Conservation (phyloP, 768 basidiomycete genomes). For the Kwoniella botswanensis region DNA sequence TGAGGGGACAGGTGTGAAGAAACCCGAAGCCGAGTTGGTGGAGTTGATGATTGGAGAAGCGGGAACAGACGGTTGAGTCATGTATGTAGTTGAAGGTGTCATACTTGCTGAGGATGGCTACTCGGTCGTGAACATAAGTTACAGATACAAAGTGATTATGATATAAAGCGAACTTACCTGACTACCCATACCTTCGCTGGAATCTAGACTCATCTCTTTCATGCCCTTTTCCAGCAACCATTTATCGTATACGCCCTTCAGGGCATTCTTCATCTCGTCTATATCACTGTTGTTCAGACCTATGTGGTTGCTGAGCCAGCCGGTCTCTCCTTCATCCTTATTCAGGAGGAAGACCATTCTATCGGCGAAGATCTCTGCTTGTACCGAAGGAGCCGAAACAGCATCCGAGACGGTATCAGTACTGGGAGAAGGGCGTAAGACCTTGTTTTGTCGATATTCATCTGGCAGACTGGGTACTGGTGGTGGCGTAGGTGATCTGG, state of each 20-base stretch:
- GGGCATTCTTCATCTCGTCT: slow-evolving; percentile 17
- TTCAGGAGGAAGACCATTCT: slow-evolving; percentile 23
- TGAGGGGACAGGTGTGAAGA: slow-evolving; percentile 32
- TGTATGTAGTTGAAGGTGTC: neutral
- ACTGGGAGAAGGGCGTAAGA: neutral
- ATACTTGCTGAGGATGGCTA: slow-evolving; percentile 7
- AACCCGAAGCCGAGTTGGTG: slow-evolving; percentile 14
- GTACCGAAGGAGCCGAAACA: neutral
- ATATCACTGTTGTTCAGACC: slow-evolving; percentile 17
- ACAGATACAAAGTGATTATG: neutral
- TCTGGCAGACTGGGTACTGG: slow-evolving; percentile 35
- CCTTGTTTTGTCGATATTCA: slow-evolving; percentile 20
- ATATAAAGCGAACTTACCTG: neutral
- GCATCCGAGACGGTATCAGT: slow-evolving; percentile 2
- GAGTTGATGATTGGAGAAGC: slow-evolving; percentile 6
- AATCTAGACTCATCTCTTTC: slow-evolving; percentile 31
- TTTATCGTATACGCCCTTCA: slow-evolving; percentile 35
- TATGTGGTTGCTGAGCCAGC: slow-evolving; percentile 21
- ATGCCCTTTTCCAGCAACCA: slow-evolving; percentile 38
- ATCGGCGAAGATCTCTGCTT: slow-evolving; percentile 30
- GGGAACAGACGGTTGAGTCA: slow-evolving; percentile 7
- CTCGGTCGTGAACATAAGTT: neutral
- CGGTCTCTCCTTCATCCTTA: slow-evolving; percentile 11
- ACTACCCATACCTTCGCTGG: slow-evolving; percentile 15
- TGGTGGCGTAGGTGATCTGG: slow-evolving; percentile 43